A percentile compares a stretch with the other conserved stretches of the same genome.
These are phyloP conservation scores for Coemansia asiatica DNA, from an alignment of 192 early-diverging fungal genomes.

Conservation along the genomic window DNA sequence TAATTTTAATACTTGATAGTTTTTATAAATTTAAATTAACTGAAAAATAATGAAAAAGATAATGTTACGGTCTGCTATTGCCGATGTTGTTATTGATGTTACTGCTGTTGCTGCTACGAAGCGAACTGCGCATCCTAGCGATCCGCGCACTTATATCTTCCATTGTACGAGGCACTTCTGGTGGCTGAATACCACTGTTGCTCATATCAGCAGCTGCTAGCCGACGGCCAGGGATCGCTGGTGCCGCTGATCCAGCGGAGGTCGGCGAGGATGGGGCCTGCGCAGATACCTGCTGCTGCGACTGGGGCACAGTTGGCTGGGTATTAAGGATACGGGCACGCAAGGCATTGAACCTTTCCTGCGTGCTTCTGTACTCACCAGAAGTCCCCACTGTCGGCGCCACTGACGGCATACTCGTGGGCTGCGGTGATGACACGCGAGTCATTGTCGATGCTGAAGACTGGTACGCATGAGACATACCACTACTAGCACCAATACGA, in stretches of 20 bases:
- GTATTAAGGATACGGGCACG: constrained; percentile 35
- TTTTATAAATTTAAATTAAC: background rate
- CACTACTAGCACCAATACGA: background rate
- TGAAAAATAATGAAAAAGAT: no score
- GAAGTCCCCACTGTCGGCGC: background rate
- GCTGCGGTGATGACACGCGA: constrained; percentile 14
- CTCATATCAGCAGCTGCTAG: background rate
- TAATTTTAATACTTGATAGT: background rate
- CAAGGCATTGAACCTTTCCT: constrained; percentile 23
- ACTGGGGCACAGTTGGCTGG: background rate
- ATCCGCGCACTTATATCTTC: constrained; percentile 29
- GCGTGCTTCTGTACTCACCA: constrained; percentile 11
- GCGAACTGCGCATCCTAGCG: constrained; percentile 32
- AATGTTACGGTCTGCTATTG: no score
- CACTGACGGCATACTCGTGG: background rate
- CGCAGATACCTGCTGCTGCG: constrained; percentile 7
- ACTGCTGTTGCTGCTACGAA: constrained; percentile 22
- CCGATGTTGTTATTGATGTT: no score
- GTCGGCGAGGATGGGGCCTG: constrained; percentile 5
- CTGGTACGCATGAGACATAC: background rate
- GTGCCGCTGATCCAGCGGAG: background rate
- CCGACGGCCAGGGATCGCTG: background rate
- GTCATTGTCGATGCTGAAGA: background rate
- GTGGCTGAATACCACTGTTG: background rate
- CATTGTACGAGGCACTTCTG: background rate